Conservation (phyloP, 371 early-diverging fungal genomes). For the Haplosporangium sp. region DNA sequence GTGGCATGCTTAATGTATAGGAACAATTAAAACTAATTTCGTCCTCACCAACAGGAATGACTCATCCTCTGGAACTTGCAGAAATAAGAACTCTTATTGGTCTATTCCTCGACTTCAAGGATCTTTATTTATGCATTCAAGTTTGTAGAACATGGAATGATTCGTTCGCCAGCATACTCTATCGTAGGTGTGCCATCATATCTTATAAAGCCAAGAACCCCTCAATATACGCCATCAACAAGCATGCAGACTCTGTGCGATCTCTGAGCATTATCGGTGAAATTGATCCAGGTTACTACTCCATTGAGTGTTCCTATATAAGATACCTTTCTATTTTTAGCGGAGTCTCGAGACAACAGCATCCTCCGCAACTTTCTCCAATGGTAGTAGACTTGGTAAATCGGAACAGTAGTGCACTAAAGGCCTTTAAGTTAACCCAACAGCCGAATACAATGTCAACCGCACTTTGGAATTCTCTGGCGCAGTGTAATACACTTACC, state of each 20-base stretch:
- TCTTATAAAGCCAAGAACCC: background rate
- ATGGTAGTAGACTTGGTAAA: too few species aligned
- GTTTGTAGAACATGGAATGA: background rate
- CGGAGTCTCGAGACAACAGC: too few species aligned
- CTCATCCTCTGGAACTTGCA: background rate
- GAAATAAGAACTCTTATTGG: background rate
- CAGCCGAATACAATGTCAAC: too few species aligned
- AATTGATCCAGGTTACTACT: background rate
- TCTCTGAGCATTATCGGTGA: background rate
- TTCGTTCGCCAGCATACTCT: background rate
- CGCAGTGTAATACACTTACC: background rate
- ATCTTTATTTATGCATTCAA: background rate
- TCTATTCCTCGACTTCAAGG: background rate
- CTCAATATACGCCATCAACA: background rate
- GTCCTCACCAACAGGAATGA: background rate
- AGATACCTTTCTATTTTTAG: too few species aligned
- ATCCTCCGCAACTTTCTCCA: too few species aligned
- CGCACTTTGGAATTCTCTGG: background rate
- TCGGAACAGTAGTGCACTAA: too few species aligned
- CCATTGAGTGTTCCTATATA: background rate
- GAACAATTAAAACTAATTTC: background rate
- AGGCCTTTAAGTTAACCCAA: too few species aligned
- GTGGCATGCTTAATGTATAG: background rate
- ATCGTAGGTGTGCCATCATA: background rate
- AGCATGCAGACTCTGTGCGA: background rate